phyloP scores from a whole-genome alignment of 2,329 filamentous ascomycete genomes.

The Aspergillus unguis region DNA sequence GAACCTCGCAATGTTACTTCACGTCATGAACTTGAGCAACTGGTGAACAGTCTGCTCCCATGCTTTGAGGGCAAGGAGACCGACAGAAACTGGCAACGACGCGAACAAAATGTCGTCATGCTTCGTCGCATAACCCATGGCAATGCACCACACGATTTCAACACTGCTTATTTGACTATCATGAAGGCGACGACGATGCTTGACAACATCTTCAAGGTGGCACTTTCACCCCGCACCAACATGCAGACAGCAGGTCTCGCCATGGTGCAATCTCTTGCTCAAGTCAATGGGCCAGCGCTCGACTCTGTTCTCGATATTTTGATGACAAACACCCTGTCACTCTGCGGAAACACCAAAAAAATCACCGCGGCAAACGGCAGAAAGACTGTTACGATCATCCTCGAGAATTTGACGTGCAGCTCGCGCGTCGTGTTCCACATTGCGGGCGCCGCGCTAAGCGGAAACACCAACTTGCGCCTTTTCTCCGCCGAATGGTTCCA shows the following conservation, averaged over 20 bases:
- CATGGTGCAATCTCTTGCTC: constrained; percentile 79
- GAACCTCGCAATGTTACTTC: constrained; percentile 83
- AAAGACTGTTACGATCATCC: constrained; percentile 72
- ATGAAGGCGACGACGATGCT: constrained; percentile 63
- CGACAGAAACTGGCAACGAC: constrained; percentile 84
- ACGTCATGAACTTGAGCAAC: constrained; percentile 80
- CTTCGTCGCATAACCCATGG: constrained; percentile 76
- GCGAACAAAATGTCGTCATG: constrained; percentile 76
- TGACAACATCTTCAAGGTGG: constrained; percentile 83
- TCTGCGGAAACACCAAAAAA: constrained; percentile 87
- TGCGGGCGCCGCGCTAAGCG: constrained; percentile 74
- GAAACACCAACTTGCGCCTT: constrained; percentile 81
- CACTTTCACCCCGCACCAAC: constrained; percentile 81
- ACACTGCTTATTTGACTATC: constrained; percentile 64
- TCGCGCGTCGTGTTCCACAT: constrained; percentile 81
- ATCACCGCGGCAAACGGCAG: constrained; percentile 85
- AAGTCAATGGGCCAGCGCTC: constrained; percentile 69
- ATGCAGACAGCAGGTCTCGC: constrained; percentile 82
- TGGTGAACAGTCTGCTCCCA: constrained; percentile 74
- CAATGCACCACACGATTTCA: constrained; percentile 76
- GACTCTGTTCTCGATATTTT: constrained; percentile 88
- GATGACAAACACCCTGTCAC: constrained; percentile 83
- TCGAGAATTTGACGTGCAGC: constrained; percentile 76
- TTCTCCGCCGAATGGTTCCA: constrained; percentile 81
- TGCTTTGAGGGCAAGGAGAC: constrained; percentile 85